Evolutionary conservation across 768 basidiomycete species (phyloP).

Genomic region (Xerocomus brunneocitrinus): DNA sequence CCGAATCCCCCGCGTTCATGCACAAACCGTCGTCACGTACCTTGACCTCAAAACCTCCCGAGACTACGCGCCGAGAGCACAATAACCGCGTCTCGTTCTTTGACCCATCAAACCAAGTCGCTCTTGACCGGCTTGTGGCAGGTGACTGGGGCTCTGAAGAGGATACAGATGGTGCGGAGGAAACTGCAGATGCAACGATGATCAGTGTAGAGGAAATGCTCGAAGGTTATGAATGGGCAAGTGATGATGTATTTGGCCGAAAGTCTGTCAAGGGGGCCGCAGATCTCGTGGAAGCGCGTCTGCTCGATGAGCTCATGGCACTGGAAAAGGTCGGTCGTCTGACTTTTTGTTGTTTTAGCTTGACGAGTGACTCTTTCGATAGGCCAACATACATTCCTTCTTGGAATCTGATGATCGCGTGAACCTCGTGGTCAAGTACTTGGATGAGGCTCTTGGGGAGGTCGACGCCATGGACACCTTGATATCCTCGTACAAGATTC

Average conservation of each 20-base stretch:
- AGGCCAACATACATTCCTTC: slow-evolving; percentile 96
- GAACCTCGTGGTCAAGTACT: slow-evolving; percentile 73
- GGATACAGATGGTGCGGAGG: slow-evolving; percentile 57
- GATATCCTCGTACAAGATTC: slow-evolving; percentile 92
- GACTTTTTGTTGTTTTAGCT: slow-evolving; percentile 1
- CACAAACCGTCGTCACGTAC: slow-evolving; percentile 28
- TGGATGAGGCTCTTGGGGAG: slow-evolving; percentile 86
- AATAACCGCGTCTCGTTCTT: slow-evolving; percentile 79
- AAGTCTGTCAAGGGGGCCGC: slow-evolving; percentile 68
- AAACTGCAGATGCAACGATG: slow-evolving; percentile 76
- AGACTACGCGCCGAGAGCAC: slow-evolving; percentile 45
- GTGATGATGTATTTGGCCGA: slow-evolving; percentile 66
- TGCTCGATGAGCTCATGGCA: slow-evolving; percentile 87
- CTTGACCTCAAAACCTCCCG: slow-evolving; percentile 31
- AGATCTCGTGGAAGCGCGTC: slow-evolving; percentile 86
- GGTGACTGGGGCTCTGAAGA: slow-evolving; percentile 43
- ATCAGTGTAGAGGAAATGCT: slow-evolving; percentile 97
- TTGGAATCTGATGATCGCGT: slow-evolving; percentile 94
- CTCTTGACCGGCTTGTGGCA: slow-evolving; percentile 65
- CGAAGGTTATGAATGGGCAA: slow-evolving; percentile 97
- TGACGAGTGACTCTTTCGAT: neutral
- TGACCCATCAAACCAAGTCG: slow-evolving; percentile 71
- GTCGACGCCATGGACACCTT: slow-evolving; percentile 87
- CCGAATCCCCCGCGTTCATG: slow-evolving; percentile 12
- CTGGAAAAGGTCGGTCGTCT: slow-evolving; percentile 72